phyloP scores from a whole-genome alignment of 1,284 basidiomycete species.

The Pulchroboletus neoregius region DNA sequence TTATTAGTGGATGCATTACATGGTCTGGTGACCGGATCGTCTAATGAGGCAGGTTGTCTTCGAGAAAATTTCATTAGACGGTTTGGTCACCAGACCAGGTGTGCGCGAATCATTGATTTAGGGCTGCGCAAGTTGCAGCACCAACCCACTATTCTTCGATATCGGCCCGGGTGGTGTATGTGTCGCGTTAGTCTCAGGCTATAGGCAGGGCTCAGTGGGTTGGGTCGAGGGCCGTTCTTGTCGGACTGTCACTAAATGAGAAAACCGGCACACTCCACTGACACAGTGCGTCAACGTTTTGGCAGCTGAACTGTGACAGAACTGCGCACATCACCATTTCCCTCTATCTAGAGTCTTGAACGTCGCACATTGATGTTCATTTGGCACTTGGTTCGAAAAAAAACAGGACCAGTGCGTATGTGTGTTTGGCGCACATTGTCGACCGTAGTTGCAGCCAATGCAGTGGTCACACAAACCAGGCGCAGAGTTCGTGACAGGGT shows the following conservation, averaged over 20 bases:
- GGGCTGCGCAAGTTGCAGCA: background rate
- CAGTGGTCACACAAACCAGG: background rate
- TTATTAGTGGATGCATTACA: background rate
- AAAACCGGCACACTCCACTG: background rate
- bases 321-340: background rate
- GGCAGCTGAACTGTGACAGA: background rate
- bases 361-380: background rate
- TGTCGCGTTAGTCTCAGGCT: background rate
- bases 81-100: background rate
- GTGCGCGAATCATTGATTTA: background rate
- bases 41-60: background rate
- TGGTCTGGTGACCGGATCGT: background rate
- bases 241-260: background rate
- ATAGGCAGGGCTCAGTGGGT: background rate
- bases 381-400: background rate
- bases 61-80: background rate
- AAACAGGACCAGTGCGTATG: background rate
- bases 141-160: background rate
- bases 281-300: background rate
- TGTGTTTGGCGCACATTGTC: background rate
- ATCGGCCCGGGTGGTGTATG: background rate
- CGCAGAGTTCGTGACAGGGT: constrained; percentile 28
- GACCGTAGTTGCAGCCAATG: background rate
- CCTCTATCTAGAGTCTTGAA: background rate
- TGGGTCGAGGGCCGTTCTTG: background rate